Percentiles rank a stretch among this genome's conserved stretches.
These are phyloP conservation scores for Cornus controversa DNA, from an alignment of 148 eudicot genomes.

Conservation along the genomic window DNA sequence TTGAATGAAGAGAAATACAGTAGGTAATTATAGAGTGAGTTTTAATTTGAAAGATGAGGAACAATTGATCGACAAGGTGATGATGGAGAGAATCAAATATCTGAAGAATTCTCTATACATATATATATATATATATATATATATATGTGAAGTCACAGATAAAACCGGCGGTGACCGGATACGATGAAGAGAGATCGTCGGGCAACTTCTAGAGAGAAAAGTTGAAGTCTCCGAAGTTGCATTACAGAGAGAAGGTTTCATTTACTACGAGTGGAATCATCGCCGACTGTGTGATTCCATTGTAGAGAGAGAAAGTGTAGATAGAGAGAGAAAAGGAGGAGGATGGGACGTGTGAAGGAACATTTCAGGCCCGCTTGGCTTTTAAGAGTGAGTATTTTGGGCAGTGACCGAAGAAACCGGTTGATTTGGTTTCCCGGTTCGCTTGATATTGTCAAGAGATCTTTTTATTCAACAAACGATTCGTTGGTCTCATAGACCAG, in stretches of 20 bases:
- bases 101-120: neutral
- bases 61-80: no score
- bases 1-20: no score
- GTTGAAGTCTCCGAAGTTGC: neutral
- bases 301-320: slow-evolving; percentile 9
- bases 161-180: neutral
- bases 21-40: no score
- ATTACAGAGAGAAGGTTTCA: neutral
- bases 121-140: no score
- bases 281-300: slow-evolving; percentile 7
- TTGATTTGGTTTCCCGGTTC: neutral
- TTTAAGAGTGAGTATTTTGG: slow-evolving; percentile 9
- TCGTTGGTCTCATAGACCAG: neutral
- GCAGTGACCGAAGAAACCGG: slow-evolving; percentile 12
- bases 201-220: neutral
- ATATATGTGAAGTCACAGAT: slow-evolving; percentile 1
- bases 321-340: neutral
- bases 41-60: no score
- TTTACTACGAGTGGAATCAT: neutral
- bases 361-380: slow-evolving; percentile 8
- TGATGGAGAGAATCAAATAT: neutral
- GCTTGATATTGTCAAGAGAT: neutral
- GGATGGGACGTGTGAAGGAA: slow-evolving; percentile 16
- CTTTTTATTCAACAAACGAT: neutral
- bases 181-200: neutral